Conservation (phyloP, 768 basidiomycete genomes). For the Mycena galopus region DNA sequence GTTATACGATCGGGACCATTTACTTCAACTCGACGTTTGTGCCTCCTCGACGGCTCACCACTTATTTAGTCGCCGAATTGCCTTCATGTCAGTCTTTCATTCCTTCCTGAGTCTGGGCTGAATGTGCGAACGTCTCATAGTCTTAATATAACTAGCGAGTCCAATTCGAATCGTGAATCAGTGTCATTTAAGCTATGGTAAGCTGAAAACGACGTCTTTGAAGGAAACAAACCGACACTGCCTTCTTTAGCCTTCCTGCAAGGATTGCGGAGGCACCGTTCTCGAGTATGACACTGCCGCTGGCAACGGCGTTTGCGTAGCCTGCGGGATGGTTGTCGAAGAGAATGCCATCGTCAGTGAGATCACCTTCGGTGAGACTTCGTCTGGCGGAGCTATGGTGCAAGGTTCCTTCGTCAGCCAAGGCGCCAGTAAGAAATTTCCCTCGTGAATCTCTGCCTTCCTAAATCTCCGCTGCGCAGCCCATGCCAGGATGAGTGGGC, state of each 20-base stretch:
- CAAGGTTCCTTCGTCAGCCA: constrained; percentile 94
- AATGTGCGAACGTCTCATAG: neutral
- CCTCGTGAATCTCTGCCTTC: constrained; percentile 9
- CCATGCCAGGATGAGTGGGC: constrained; percentile 85
- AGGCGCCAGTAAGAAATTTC: constrained; percentile 79
- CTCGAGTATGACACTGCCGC: constrained; percentile 90
- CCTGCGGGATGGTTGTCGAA: constrained; percentile 92
- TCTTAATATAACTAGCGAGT: neutral
- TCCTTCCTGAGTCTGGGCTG: neutral
- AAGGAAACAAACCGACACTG: neutral
- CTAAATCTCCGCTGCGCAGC: constrained; percentile 57
- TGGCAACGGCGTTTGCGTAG: constrained; percentile 87
- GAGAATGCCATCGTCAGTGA: constrained; percentile 96
- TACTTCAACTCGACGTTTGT: neutral
- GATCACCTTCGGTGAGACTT: constrained; percentile 94
- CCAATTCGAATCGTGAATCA: neutral
- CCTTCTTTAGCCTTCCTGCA: constrained; percentile 68
- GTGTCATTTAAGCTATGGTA: constrained; percentile 28
- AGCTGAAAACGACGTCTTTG: neutral
- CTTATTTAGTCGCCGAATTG: neutral
- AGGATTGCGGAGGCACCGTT: constrained; percentile 84
- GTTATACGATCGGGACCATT: neutral
- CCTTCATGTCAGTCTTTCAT: constrained; percentile 10
- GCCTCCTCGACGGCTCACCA: neutral
- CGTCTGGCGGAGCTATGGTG: constrained; percentile 93